A percentile compares a stretch with the other conserved stretches of the same genome.
Conservation (phyloP, 2,329 filamentous ascomycete genomes). For the Hymenoscyphus scutula region DNA sequence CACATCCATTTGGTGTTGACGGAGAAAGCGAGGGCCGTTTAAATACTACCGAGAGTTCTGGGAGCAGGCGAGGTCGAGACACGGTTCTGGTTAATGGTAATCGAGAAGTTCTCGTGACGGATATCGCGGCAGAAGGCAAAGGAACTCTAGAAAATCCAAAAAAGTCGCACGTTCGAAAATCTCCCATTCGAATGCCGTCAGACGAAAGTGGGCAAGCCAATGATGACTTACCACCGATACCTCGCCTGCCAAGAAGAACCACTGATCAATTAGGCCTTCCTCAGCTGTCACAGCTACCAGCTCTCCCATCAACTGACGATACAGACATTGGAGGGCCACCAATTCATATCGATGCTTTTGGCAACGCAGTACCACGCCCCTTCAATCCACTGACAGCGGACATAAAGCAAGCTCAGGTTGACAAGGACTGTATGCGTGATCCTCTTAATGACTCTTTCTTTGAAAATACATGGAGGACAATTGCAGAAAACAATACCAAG, state of each 20-base stretch:
- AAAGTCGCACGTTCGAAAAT: slow-evolving; percentile 39
- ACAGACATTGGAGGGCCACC: slow-evolving; percentile 78
- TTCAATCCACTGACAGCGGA: slow-evolving; percentile 61
- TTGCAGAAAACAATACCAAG: slow-evolving; percentile 93
- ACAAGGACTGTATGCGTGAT: slow-evolving; percentile 92
- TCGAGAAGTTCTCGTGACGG: slow-evolving; percentile 69
- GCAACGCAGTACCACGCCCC: slow-evolving; percentile 44
- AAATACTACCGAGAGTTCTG: slow-evolving; percentile 61
- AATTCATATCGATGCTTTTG: slow-evolving; percentile 52
- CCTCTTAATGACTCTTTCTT: slow-evolving; percentile 80
- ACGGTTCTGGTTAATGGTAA: slow-evolving; percentile 64
- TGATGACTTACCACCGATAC: slow-evolving; percentile 57
- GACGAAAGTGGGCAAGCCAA: slow-evolving; percentile 39
- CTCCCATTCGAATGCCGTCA: slow-evolving; percentile 18
- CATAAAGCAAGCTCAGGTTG: slow-evolving; percentile 69
- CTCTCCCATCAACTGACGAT: slow-evolving; percentile 70
- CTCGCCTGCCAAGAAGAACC: slow-evolving; percentile 55
- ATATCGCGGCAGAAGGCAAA: slow-evolving; percentile 62
- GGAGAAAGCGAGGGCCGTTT: slow-evolving; percentile 77
- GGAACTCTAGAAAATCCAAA: slow-evolving; percentile 55
- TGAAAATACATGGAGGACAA: slow-evolving; percentile 81
- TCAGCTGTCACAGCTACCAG: slow-evolving; percentile 66
- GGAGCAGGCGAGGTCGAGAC: slow-evolving; percentile 64
- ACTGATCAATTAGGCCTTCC: slow-evolving; percentile 68
- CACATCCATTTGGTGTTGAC: slow-evolving; percentile 72